Percentiles rank a stretch among this genome's conserved stretches.
Conservation (phyloP, 352 stramenopile species). For the Phytophthora pisi region DNA sequence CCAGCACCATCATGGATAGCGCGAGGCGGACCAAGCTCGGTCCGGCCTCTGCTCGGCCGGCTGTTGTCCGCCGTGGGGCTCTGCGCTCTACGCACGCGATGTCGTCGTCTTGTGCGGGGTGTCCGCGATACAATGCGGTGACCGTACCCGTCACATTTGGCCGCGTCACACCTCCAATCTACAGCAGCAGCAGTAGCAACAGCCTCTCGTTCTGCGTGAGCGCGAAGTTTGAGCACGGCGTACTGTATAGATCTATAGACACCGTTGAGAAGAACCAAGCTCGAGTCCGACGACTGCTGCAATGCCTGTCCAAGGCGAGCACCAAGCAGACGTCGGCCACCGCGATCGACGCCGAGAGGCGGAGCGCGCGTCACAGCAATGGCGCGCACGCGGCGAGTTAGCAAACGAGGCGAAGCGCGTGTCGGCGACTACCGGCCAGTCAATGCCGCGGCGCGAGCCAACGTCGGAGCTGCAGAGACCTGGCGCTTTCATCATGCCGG, state of each 20-base stretch:
- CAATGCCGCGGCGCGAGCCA: slow-evolving; percentile 11
- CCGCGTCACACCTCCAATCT: slow-evolving; percentile 7
- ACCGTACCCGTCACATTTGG: slow-evolving; percentile 14
- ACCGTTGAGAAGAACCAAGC: no score
- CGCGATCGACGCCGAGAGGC: slow-evolving; percentile 29
- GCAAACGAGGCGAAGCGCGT: slow-evolving; percentile 16
- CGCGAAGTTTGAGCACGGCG: no score
- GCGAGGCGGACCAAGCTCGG: slow-evolving; percentile 9
- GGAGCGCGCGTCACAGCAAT: slow-evolving; percentile 24
- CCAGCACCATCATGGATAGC: slow-evolving; percentile 9
- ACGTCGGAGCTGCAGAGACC: slow-evolving; percentile 19
- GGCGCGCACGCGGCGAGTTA: slow-evolving; percentile 19
- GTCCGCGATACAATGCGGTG: background rate
- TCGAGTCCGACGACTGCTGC: slow-evolving; percentile 8
- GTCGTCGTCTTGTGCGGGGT: slow-evolving; percentile 20
- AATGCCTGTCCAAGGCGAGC: background rate
- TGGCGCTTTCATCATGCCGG: slow-evolving; percentile 17
- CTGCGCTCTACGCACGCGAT: slow-evolving; percentile 7
- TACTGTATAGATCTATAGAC: no score
- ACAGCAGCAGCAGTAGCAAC: background rate
- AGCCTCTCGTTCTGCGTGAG: background rate
- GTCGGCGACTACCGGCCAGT: slow-evolving; percentile 26
- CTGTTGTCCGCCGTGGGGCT: slow-evolving; percentile 12
- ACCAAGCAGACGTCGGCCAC: slow-evolving; percentile 9
- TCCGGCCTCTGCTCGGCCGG: slow-evolving; percentile 16